These are phyloP conservation scores for Ceratobasidium sp. DNA, from an alignment of 1,284 basidiomycete species.

Conservation along the genomic window DNA sequence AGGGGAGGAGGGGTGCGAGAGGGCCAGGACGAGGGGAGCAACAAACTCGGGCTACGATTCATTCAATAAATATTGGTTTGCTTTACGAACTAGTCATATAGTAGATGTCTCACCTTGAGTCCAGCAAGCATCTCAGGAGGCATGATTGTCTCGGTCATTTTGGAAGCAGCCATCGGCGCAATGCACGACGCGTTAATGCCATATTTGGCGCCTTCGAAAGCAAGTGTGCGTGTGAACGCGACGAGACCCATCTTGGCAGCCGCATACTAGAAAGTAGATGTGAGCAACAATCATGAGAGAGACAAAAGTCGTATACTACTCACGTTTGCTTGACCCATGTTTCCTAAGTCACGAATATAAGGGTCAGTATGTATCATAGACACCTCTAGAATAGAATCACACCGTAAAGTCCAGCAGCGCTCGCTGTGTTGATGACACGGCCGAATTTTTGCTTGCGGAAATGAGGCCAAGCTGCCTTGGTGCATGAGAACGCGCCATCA, in stretches of 20 bases:
- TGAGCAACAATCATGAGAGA: slow-evolving; percentile 38
- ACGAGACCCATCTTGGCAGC: slow-evolving; percentile 93
- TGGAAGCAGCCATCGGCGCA: slow-evolving; percentile 93
- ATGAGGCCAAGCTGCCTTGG: slow-evolving; percentile 96
- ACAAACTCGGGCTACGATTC: slow-evolving; percentile 85
- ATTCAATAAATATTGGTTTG: background rate
- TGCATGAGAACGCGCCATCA: slow-evolving; percentile 95
- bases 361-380: slow-evolving; percentile 44
- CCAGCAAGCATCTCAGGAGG: slow-evolving; percentile 96
- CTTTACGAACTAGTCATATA: background rate
- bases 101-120: slow-evolving; percentile 72
- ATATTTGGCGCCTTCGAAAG: slow-evolving; percentile 92
- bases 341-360: slow-evolving; percentile 70
- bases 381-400: slow-evolving; percentile 49
- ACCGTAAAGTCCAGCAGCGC: slow-evolving; percentile 89
- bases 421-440: slow-evolving; percentile 92
- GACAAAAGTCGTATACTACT: slow-evolving; percentile 58
- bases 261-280: slow-evolving; percentile 66
- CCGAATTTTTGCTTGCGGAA: slow-evolving; percentile 97
- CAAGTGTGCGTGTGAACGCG: slow-evolving; percentile 93
- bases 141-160: slow-evolving; percentile 96
- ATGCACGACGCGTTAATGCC: slow-evolving; percentile 91
- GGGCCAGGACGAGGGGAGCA: slow-evolving; percentile 89
- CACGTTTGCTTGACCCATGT: slow-evolving; percentile 94
- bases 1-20: slow-evolving; percentile 83